Percentiles rank a stretch among this genome's conserved stretches.
These are phyloP conservation scores for Aspergillus unguis DNA, from an alignment of 2,329 filamentous ascomycete species.

Conservation along the genomic window DNA sequence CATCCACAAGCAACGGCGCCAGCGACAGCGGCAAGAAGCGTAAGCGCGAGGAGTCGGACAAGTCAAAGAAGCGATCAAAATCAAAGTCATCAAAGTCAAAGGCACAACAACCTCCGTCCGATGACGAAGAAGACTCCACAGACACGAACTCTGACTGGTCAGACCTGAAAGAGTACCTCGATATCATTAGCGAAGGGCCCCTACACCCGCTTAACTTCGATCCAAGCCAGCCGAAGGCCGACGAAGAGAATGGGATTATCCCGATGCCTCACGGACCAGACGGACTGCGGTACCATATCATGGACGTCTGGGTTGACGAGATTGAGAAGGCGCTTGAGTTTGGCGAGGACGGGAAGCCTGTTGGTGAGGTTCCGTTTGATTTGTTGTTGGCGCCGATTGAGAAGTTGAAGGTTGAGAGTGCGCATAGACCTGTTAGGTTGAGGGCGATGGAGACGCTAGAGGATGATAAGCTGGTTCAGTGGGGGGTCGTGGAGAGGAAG, in stretches of 20 bases:
- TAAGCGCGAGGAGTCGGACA: constrained; percentile 27
- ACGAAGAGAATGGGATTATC: constrained; percentile 29
- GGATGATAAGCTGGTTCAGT: constrained; percentile 71
- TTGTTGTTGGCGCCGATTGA: constrained; percentile 45
- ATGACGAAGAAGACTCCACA: constrained; percentile 17
- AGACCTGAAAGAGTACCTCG: constrained; percentile 37
- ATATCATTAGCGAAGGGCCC: constrained; percentile 40
- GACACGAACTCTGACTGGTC: constrained; percentile 21
- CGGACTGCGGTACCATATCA: constrained; percentile 77
- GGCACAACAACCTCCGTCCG: constrained; percentile 21
- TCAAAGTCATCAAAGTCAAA: constrained; percentile 24
- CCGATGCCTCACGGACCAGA: constrained; percentile 64
- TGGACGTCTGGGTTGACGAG: constrained; percentile 93
- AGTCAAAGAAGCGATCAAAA: constrained; percentile 20
- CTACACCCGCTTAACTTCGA: constrained; percentile 41
- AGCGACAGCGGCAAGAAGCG: constrained; percentile 26
- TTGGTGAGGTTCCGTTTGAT: constrained; percentile 39
- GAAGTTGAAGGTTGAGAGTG: constrained; percentile 49
- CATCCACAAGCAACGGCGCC: constrained; percentile 5
- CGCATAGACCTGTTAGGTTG: constrained; percentile 68
- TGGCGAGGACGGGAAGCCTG: constrained; percentile 38
- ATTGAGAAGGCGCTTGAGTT: constrained; percentile 65
- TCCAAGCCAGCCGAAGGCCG: constrained; percentile 25
- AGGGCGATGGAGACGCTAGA: constrained; percentile 67
- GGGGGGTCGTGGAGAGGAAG: constrained; percentile 44